Base-by-base conservation (phyloP, 176 grass and related monocot species). In the Rhipidocladum racemiflorum region DNA sequence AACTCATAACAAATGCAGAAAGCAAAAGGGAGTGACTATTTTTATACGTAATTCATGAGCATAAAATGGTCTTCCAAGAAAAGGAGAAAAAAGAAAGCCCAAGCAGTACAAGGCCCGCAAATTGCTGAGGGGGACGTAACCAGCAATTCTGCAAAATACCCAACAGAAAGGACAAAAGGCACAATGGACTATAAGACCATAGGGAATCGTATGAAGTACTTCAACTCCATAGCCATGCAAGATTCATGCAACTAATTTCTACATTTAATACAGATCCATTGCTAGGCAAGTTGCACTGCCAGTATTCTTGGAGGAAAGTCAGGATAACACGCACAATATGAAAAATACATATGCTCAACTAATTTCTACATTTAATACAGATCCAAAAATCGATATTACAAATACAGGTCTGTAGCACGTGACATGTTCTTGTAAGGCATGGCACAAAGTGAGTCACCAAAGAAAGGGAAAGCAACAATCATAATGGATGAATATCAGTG, bases 1-100 rank as follows among this genome's bases (percentile, higher is more conserved):
- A 74, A 80, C n/a, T 66, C 23, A 66, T 34, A 87, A 66, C 27
- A 87, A 67, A 80, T 39, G 45, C 43, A 74, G 9, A 9, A 72
- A 59, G 21, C 24, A 76, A 70, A 76, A 83, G 23, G 3, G 25
- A 49, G 46, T 35, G 21, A 25, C 16, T 79, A 49, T 6, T 73
- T 32, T 65, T 9, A 38, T 39, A 6, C 49, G 40, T 15, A 13
- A 75, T 39, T 51, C 10, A 49, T 48, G 42, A 68, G 18, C 1
- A 74, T 60, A 81, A 69, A 57, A 54, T 43, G 54, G 6, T 56
- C 9, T 11, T 23, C 2, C 54, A 59, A 53, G 50, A 53, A 53
- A 53, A 53, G 50, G 46, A 49, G 46, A 49, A 16, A 15, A 68
- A 44, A 14, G 6, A 34, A 43, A 49, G 24, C 1, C 9, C 5